Base-by-base conservation (phyloP, 1,284 basidiomycete genomes). In the Cutaneotrichosporon cavernicola region DNA sequence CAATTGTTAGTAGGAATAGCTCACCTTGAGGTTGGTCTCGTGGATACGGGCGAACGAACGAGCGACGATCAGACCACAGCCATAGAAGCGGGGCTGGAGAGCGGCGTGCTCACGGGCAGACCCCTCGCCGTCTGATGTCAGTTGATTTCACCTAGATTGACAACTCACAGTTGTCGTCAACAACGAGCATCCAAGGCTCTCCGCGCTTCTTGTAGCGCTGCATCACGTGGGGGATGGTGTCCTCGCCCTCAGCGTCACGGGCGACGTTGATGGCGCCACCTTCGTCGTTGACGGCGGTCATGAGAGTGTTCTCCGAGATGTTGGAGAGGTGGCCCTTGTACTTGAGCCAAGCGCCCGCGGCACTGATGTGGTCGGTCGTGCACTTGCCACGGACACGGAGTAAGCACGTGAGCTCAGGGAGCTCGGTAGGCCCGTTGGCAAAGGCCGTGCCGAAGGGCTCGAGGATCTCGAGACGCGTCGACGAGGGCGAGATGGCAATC, bases 31-130 rank as follows among this genome's bases (percentile, higher is more conserved):
- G 81, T 98, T 98, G 14, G 95, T 97, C 82, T 98, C 93, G 81
- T 99, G 97, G 67, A 99, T 99, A 69, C 97, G 90, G 68, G 97
- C 97, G 73, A 99, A 99, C 3, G 94, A 97, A 38, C 93, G 86
- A 0, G 91, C 90, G 61, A 94, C 80, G 72, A 95, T 92, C 82
- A 92, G 82, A 8, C 85, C 86, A 73, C 91, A 92, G 32, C 91
- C 91, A 75, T 97, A 96, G 83, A 96, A 97, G 16, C 97, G 87
- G 56, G 96, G 97, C 78, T 99, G 97, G 38, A 99, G 84, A 16
- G 95, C 94, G 38, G 97, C 97, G 80, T 99, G 97, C 81, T 99
- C 97, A 65, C 97, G 87, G 7, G 80, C 80, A 26, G 79, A 78
- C 34, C 96, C 97, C 80, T 99, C 97, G 5, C 97, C 97, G 77